Evolutionary conservation across 345 rosid species (phyloP).

Genomic region (Acer saccharum): DNA sequence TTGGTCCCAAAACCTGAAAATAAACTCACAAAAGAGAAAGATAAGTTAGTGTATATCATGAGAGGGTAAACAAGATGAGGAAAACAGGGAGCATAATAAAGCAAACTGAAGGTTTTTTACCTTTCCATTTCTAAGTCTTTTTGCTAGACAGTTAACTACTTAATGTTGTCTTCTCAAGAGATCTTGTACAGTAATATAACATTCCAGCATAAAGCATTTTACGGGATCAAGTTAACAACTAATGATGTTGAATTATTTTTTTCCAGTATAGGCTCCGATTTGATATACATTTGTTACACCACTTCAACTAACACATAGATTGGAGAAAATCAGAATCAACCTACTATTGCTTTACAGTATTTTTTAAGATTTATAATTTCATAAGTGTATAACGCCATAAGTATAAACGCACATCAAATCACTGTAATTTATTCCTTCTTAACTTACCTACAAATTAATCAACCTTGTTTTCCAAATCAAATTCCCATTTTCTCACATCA

Average conservation of each 20-base stretch:
- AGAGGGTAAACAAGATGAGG: background rate
- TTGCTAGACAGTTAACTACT: background rate
- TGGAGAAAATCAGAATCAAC: background rate
- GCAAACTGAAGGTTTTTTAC: background rate
- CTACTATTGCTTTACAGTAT: background rate
- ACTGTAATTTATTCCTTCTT: background rate
- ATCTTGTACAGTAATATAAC: background rate
- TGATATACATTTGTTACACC: background rate
- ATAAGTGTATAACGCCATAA: background rate
- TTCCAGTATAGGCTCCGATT: background rate
- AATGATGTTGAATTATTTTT: background rate
- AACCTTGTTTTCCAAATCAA: background rate
- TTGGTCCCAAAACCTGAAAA: slow-evolving; percentile 21
- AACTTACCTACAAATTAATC: background rate
- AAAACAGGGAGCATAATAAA: background rate
- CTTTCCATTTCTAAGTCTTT: background rate
- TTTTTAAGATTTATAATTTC: background rate
- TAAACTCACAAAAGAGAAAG: slow-evolving; percentile 2
- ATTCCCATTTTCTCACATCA: background rate
- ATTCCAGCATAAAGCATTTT: background rate
- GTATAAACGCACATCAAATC: background rate
- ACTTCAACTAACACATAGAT: background rate
- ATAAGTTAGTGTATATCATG: background rate
- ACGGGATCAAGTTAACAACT: background rate
- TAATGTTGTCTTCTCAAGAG: background rate